A percentile compares a stretch with the other conserved stretches of the same genome.
Conservation (phyloP, 208 protist species). For the Leptomonas pyrrhocoris region DNA sequence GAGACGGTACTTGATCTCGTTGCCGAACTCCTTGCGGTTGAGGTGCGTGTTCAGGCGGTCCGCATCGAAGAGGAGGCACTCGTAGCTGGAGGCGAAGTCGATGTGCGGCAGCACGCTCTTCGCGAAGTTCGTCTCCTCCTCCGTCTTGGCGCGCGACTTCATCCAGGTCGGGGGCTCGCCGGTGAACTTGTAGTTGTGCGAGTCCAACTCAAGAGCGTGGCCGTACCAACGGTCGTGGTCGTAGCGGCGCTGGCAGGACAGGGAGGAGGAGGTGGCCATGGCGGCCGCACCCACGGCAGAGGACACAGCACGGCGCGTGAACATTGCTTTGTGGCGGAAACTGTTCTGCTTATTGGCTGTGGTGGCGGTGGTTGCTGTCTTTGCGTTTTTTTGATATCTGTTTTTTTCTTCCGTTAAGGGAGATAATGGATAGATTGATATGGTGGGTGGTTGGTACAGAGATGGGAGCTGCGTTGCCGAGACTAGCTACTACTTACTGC, state of each 20-base stretch:
- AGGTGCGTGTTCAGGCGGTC: conserved; percentile 77
- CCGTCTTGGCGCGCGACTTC: conserved; percentile 66
- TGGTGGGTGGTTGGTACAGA: too few relatives aligned
- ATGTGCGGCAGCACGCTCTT: conserved; percentile 80
- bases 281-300: conserved; percentile 40
- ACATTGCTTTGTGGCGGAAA: conserved; percentile 32
- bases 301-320: conserved; percentile 60
- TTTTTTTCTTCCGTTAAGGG: too few relatives aligned
- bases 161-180: conserved; percentile 81
- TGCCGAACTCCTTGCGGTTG: conserved; percentile 90
- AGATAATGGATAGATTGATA: too few relatives aligned
- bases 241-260: conserved; percentile 65
- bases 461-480: conserved; percentile 1
- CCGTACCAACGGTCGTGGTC: conserved; percentile 91
- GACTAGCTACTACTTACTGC: too few relatives aligned
- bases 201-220: conserved; percentile 83
- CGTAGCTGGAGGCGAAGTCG: conserved; percentile 85
- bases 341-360: too few relatives aligned
- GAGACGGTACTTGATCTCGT: conserved; percentile 81
- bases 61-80: conserved; percentile 84
- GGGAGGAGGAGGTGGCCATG: conserved; percentile 28
- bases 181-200: conserved; percentile 87
- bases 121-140: conserved; percentile 82
- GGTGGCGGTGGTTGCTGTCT: too few relatives aligned
- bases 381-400: not conserved